phyloP scores from a whole-genome alignment of 805 yeast species.

The Torulaspora microellipsoides region DNA sequence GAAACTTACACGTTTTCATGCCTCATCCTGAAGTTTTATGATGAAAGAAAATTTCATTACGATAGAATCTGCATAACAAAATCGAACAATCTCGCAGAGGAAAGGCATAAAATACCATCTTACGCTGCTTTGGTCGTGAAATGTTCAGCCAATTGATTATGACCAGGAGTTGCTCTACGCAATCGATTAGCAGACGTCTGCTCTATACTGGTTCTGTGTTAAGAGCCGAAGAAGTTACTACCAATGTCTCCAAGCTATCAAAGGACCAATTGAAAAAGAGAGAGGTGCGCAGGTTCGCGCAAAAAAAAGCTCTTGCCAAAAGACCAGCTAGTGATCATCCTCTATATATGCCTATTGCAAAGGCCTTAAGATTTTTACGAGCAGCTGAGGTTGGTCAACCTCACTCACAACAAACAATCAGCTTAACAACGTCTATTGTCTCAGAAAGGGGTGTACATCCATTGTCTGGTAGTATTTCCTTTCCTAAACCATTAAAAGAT shows the following conservation, averaged over 20 bases:
- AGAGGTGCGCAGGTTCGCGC: constrained; percentile 37
- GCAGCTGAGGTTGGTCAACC: constrained; percentile 91
- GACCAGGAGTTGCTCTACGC: constrained; percentile 1
- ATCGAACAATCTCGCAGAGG: no score
- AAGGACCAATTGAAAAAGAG: constrained; percentile 35
- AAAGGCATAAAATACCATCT: no score
- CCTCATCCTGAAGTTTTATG: no score
- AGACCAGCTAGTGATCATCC: constrained; percentile 48
- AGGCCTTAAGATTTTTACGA: constrained; percentile 72
- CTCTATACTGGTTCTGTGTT: constrained; percentile 12
- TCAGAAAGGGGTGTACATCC: constrained; percentile 77
- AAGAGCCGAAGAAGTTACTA: constrained; percentile 17
- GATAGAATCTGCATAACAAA: no score
- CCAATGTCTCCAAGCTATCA: constrained; percentile 16
- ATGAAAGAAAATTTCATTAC: no score
- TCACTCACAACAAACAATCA: constrained; percentile 60
- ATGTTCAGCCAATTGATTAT: not conserved
- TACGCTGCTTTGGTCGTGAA: no score
- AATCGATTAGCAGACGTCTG: constrained; percentile 8
- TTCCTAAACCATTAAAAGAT: constrained; percentile 68
- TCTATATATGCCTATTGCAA: constrained; percentile 63
- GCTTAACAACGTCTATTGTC: constrained; percentile 58
- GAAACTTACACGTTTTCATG: no score
- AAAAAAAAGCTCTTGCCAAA: constrained; percentile 38
- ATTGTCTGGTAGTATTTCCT: constrained; percentile 61